These are phyloP conservation scores for Rhizophora mangle DNA, from an alignment of 345 rosid species.

Conservation along the genomic window DNA sequence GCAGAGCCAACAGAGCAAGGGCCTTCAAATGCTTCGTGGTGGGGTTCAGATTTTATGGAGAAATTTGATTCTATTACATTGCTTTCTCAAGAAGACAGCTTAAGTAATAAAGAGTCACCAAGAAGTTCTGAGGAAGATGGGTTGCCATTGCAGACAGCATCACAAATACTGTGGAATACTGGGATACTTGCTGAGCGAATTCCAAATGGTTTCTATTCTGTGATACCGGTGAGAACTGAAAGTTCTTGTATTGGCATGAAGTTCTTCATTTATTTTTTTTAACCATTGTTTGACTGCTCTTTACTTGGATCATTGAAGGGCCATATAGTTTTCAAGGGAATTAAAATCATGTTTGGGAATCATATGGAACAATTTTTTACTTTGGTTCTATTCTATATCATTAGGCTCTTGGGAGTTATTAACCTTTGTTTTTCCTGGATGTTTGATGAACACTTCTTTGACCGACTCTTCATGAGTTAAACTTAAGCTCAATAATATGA, in stretches of 20 bases:
- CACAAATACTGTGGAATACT: slow-evolving; percentile 87
- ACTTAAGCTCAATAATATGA: too few relatives aligned
- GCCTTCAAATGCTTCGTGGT: slow-evolving; percentile 66
- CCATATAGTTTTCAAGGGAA: too few relatives aligned
- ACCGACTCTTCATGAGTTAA: too few relatives aligned
- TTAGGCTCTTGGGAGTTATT: too few relatives aligned
- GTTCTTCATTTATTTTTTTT: too few relatives aligned
- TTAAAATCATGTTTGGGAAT: too few relatives aligned
- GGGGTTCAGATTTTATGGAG: slow-evolving; percentile 54
- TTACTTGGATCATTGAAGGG: too few relatives aligned
- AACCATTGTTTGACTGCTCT: too few relatives aligned
- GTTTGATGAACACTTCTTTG: too few relatives aligned
- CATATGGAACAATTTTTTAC: too few relatives aligned
- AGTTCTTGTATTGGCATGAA: background rate
- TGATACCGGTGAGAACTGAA: slow-evolving; percentile 55
- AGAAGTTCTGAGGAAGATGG: slow-evolving; percentile 61
- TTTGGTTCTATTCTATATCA: too few relatives aligned
- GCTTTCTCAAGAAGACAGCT: slow-evolving; percentile 64
- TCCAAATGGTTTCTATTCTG: slow-evolving; percentile 89
- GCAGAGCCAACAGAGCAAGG: slow-evolving; percentile 64
- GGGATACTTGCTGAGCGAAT: slow-evolving; percentile 77
- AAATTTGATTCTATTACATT: slow-evolving; percentile 67
- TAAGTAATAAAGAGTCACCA: slow-evolving; percentile 54
- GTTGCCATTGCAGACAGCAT: slow-evolving; percentile 61
- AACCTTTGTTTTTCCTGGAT: too few relatives aligned